Percentiles rank a stretch among this genome's conserved stretches.
phyloP scores from a whole-genome alignment of 257 asterid genomes.

The Thymus mandschuricus region DNA sequence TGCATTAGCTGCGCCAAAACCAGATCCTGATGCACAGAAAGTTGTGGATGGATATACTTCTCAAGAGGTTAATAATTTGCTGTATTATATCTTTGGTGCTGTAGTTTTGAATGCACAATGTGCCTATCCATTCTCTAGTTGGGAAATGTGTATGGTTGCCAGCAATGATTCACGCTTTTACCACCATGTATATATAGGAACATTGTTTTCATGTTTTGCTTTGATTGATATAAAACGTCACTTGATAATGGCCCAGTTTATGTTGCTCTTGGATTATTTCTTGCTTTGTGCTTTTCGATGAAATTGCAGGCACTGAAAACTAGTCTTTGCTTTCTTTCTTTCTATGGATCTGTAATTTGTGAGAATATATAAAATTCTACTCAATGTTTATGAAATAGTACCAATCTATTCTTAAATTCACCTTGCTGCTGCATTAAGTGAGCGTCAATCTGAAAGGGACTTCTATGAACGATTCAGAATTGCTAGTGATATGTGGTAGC shows the following conservation, averaged over 20 bases:
- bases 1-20: slow-evolving; percentile 77
- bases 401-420: background rate
- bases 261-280: slow-evolving; percentile 4
- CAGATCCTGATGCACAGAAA: slow-evolving; percentile 73
- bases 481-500: background rate
- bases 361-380: background rate
- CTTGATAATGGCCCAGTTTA: background rate
- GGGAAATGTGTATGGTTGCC: slow-evolving; percentile 13
- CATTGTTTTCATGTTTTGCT: background rate
- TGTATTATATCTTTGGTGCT: background rate
- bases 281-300: background rate
- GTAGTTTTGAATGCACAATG: background rate
- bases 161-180: slow-evolving; percentile 1
- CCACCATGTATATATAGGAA: background rate
- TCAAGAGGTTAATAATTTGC: slow-evolving; percentile 57
- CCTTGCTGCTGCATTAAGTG: background rate
- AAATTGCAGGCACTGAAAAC: background rate
- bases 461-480: background rate
- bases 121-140: background rate
- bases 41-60: slow-evolving; percentile 47
- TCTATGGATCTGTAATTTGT: background rate
- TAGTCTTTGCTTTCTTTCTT: background rate
- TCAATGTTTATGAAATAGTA: background rate
- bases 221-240: background rate
- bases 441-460: background rate